Percentiles rank a stretch among this genome's conserved stretches.
Conservation (phyloP, 331 rosid species). For the Quercus tomentella region DNA sequence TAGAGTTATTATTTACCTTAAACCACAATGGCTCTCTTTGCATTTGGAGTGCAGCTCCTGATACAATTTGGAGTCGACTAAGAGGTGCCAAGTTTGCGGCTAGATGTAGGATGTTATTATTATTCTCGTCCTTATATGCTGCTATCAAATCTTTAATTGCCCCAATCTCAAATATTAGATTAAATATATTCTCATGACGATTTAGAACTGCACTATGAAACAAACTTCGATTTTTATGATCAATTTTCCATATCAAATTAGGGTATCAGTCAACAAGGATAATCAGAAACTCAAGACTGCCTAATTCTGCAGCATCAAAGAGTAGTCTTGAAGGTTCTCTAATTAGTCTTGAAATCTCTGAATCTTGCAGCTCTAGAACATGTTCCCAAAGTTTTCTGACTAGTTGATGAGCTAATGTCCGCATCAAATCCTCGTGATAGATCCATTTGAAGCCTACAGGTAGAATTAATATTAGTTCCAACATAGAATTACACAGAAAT, state of each 20-base stretch:
- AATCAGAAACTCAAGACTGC: slow-evolving; percentile 43
- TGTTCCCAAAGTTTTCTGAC: no score
- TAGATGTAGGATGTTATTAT: slow-evolving; percentile 40
- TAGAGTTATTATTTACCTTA: no score
- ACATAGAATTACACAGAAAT: no score
- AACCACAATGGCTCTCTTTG: not conserved
- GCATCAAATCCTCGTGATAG: no score
- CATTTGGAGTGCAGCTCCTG: not conserved
- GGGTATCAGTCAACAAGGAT: slow-evolving; percentile 33
- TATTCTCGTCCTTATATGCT: slow-evolving; percentile 7
- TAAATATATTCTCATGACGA: slow-evolving; percentile 41
- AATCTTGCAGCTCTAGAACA: no score
- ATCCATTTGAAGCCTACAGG: no score
- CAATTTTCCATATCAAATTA: slow-evolving; percentile 39
- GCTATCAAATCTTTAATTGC: slow-evolving; percentile 26
- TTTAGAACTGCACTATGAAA: slow-evolving; percentile 41
- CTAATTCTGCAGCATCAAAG: slow-evolving; percentile 45
- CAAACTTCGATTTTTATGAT: slow-evolving; percentile 29
- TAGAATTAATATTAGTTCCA: no score
- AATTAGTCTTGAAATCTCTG: no score
- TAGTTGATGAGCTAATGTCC: no score
- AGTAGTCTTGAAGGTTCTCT: not conserved
- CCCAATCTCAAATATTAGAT: slow-evolving; percentile 32
- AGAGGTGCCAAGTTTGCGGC: slow-evolving; percentile 39
- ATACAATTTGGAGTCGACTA: slow-evolving; percentile 4